These are phyloP conservation scores for Cytospora mali DNA, from an alignment of 2,329 filamentous ascomycete species.

Conservation along the genomic window DNA sequence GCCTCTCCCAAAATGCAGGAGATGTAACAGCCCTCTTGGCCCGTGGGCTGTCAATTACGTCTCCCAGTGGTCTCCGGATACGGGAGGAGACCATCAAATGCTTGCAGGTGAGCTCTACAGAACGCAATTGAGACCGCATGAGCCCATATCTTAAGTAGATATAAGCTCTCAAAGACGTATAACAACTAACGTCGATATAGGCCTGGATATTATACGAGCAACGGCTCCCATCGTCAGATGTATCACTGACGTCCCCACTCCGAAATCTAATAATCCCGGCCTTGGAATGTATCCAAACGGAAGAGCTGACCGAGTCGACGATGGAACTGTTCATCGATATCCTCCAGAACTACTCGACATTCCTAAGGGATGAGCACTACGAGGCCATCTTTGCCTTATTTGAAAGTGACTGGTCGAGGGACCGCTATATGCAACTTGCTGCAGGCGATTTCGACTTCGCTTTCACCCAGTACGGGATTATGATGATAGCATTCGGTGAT, in stretches of 20 bases:
- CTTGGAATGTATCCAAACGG: constrained; percentile 61
- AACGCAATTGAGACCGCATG: background rate
- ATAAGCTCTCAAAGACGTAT: background rate
- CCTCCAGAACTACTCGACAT: constrained; percentile 64
- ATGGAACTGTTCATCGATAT: constrained; percentile 68
- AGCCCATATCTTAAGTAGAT: background rate
- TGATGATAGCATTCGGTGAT: constrained; percentile 71
- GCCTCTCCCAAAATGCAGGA: constrained; percentile 43
- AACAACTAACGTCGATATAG: constrained; percentile 42
- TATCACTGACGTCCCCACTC: constrained; percentile 60
- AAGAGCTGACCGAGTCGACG: constrained; percentile 60
- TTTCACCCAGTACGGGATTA: constrained; percentile 64
- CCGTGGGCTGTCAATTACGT: constrained; percentile 40
- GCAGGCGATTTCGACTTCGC: constrained; percentile 66
- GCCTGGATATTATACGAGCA: constrained; percentile 77
- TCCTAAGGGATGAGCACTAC: constrained; percentile 63
- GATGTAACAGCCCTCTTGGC: constrained; percentile 47
- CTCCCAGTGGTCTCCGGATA: constrained; percentile 36
- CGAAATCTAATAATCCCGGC: constrained; percentile 61
- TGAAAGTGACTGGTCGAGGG: constrained; percentile 59
- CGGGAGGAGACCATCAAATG: constrained; percentile 61
- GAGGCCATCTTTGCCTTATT: constrained; percentile 61
- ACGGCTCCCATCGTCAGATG: constrained; percentile 59
- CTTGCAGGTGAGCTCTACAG: constrained; percentile 54
- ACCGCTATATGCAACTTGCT: constrained; percentile 57